Evolutionary conservation across 352 stramenopile genomes (phyloP), one percentile per base, ranked within the genome.

Genomic region (Phytophthora citrophthora): DNA sequence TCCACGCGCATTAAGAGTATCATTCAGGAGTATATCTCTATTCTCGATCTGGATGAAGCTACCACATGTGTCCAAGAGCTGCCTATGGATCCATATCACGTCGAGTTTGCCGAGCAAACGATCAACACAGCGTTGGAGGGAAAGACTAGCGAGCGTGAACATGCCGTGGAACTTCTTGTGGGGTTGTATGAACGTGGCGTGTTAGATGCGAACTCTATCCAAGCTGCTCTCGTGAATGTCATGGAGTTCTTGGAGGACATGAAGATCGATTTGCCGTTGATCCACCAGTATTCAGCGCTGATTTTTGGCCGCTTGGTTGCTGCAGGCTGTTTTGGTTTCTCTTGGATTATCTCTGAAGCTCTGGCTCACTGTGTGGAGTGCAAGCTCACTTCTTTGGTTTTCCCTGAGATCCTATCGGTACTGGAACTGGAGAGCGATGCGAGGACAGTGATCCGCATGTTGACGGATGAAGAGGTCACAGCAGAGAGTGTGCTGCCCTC

Each of bases 231-330:
- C 4, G 56, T 88, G 20, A 86, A 80, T 16, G 84, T 82, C 15
- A 84, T 90, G 60, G 86, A 95, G 63, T 94, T 94, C 48, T 67
- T 96, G 5, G 88, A 95, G 53, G 88, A 96, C 34, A 77, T 96
- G 54, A 82, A 80, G 48, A 96, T 96, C 48, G 88, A 96, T 60
- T 86, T 95, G 26, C 88, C 88, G 15, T 73, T 92, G 12, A 82
- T 92, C 15, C 85, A 95, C 41, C 74, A 93, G 66, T 94, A 94
- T 68, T 88, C 73, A 24, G 88, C 77, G 5, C 48, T 90, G 20
- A 59, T 95, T 29, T 79, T 96, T 46, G 88, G 86, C 11, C 77
- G 84, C 7, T 72, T 96, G 45, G 89, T 96, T 43, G 72, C 75
- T 26, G 80, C 73, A 1, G 88, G 88, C 16, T 96, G 88, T 57